A percentile compares a stretch with the other conserved stretches of the same genome.
Evolutionary conservation across 1,284 basidiomycete species (phyloP).

Genomic region (Psilocybe mexicana): DNA sequence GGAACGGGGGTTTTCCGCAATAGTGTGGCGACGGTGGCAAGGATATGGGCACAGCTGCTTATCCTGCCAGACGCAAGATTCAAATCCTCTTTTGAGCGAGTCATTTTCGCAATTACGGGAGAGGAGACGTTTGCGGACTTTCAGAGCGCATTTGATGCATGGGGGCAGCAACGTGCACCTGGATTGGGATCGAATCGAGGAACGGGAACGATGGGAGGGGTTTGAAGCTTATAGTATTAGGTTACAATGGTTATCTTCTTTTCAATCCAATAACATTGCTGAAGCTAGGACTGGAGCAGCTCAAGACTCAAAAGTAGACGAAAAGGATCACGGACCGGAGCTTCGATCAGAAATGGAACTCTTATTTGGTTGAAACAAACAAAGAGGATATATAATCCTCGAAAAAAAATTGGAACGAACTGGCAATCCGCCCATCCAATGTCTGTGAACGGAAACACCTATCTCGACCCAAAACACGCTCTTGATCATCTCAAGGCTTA

Average conservation of each 20-base stretch:
- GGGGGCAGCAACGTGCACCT: conserved; percentile 18
- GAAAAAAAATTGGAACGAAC: conserved; percentile 12
- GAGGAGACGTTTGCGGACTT: conserved; percentile 27
- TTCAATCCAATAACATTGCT: too few relatives aligned
- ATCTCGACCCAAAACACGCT: conserved; percentile 66
- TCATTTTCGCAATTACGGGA: conserved; percentile 70
- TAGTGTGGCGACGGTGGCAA: conserved; percentile 52
- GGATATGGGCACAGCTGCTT: conserved; percentile 64
- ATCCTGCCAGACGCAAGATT: conserved; percentile 49
- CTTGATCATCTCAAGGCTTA: conserved; percentile 79
- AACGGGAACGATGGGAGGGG: neutral
- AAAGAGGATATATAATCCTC: conserved; percentile 13
- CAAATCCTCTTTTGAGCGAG: conserved; percentile 53
- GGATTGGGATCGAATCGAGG: neutral
- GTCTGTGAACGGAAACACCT: conserved; percentile 18
- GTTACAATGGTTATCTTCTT: too few relatives aligned
- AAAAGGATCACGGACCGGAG: neutral
- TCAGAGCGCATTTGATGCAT: conserved; percentile 28
- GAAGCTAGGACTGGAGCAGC: too few relatives aligned
- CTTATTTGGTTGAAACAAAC: conserved; percentile 16
- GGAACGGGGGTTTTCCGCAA: conserved; percentile 75
- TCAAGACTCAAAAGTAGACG: too few relatives aligned
- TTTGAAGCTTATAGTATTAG: too few relatives aligned
- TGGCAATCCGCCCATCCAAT: conserved; percentile 20
- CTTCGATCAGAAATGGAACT: neutral